Evolutionary conservation across 2,329 filamentous ascomycete genomes (phyloP), one percentile per base, ranked within the genome.

Genomic region (Huntiella savannae): DNA sequence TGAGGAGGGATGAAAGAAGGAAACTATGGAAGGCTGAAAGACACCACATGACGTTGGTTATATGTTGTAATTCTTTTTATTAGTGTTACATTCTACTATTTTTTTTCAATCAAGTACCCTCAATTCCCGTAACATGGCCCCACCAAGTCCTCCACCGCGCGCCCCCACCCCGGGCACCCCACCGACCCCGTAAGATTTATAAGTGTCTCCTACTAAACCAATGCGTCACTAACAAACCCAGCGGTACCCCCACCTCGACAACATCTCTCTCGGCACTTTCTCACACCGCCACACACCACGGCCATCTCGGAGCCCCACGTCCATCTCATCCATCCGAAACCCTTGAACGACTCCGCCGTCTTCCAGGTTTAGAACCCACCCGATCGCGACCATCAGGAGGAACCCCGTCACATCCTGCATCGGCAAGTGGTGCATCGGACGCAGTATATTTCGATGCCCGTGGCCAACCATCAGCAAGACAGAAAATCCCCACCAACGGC

Each of bases 231-330:
- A 2, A 28, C 6, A 53, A 46, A 7, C 3, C 6, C 52, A 93
- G 85, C 53, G 87, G 88, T 56, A 96, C 88, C 2, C 88, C 88
- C 3, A 95, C 91, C 53, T 81, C 82, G 36, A 92, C 84, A 3
- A 95, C 87, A 10, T 92, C 86, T 44, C 79, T 96, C 56, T 94
- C 85, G 19, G 79, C 86, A 36, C 73, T 96, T 41, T 93, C 85
- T 12, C 95, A 88, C 13, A 91, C 85, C 10, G 88, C 88, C 44
- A 94, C 94, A 69, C 94, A 95, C 63, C 88, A 96, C 59, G 88
- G 88, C 55, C 85, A 95, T 58, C 82, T 85, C 50, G 88, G 88
- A 52, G 88, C n/a, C 74, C 95, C 34, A 86, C 93, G 60, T 77
- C 83, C 48, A 79, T 95, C 48, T 79, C 82, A 12, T 82, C 84